Evolutionary conservation across 225 moss, liverwort and hornwort species (phyloP).

Genomic region (Marchantia paleacea): DNA sequence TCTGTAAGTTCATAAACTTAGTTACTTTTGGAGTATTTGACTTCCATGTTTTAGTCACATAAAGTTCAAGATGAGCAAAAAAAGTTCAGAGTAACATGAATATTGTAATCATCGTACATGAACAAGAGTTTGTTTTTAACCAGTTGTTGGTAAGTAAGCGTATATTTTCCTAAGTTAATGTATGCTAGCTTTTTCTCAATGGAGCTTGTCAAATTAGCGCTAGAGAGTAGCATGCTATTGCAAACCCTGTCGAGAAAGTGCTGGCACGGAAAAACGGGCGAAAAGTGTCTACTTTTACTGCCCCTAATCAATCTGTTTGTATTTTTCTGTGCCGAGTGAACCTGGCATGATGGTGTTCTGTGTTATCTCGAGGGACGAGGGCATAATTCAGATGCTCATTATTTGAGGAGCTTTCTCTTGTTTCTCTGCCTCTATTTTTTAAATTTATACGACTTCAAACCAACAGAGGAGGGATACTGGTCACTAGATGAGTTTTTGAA

Average conservation of each 20-base stretch:
- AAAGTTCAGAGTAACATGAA: not conserved
- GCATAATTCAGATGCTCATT: not conserved
- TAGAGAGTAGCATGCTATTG: not conserved
- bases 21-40: not conserved
- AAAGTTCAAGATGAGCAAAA: not conserved
- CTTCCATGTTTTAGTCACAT: not conserved
- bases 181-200: not conserved
- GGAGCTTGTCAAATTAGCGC: not conserved
- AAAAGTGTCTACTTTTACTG: not conserved
- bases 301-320: not conserved
- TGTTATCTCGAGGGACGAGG: not conserved
- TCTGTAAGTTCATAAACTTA: conserved; percentile 49
- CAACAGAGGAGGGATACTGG: not conserved
- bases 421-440: not conserved
- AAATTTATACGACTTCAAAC: not conserved
- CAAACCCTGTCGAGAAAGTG: not conserved
- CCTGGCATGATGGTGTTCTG: not conserved
- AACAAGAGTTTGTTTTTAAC: not conserved
- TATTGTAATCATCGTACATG: not conserved
- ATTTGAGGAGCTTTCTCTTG: not conserved
- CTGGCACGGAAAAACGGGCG: not conserved
- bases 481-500: not conserved
- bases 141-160: not conserved
- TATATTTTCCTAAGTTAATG: not conserved
- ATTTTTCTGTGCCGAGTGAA: not conserved